Evolutionary conservation across 371 early-diverging fungal species (phyloP).

Genomic region (Blastocladiella emersonii): DNA sequence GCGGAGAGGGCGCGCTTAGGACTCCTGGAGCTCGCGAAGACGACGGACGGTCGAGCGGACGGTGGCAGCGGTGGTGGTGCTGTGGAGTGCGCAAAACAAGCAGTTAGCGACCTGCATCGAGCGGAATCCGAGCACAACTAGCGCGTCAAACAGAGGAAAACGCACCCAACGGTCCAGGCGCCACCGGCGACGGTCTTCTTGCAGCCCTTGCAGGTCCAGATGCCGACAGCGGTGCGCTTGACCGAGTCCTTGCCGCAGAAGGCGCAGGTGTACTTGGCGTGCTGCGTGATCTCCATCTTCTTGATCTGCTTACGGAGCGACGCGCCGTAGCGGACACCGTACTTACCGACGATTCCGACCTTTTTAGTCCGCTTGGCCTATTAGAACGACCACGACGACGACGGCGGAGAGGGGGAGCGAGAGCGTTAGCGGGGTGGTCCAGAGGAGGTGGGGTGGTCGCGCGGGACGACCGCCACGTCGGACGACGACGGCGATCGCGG

Average conservation of each 20-base stretch:
- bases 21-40: slow-evolving; percentile 89
- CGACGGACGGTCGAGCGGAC: slow-evolving; percentile 91
- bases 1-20: slow-evolving; percentile 49
- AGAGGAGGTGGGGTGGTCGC: too few relatives aligned
- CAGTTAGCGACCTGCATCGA: not conserved
- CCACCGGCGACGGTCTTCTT: slow-evolving; percentile 96
- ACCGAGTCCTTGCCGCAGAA: slow-evolving; percentile 90
- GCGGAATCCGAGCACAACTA: too few relatives aligned
- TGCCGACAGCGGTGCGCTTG: slow-evolving; percentile 94
- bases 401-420: too few relatives aligned
- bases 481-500: too few relatives aligned
- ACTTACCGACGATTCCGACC: slow-evolving; percentile 99
- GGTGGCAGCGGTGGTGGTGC: slow-evolving; percentile 83
- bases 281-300: slow-evolving; percentile 99
- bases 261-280: slow-evolving; percentile 97
- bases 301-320: slow-evolving; percentile 99
- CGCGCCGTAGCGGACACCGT: slow-evolving; percentile 99
- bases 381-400: too few relatives aligned
- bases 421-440: too few relatives aligned
- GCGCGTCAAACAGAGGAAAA: slow-evolving; percentile 6
- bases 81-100: slow-evolving; percentile 12
- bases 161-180: slow-evolving; percentile 89
- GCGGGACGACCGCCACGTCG: too few relatives aligned
- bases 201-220: slow-evolving; percentile 99
- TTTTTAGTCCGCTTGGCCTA: slow-evolving; percentile 99